A percentile compares a stretch with the other conserved stretches of the same genome.
phyloP scores from a whole-genome alignment of 768 basidiomycete genomes.

The Podaxis sp. region DNA sequence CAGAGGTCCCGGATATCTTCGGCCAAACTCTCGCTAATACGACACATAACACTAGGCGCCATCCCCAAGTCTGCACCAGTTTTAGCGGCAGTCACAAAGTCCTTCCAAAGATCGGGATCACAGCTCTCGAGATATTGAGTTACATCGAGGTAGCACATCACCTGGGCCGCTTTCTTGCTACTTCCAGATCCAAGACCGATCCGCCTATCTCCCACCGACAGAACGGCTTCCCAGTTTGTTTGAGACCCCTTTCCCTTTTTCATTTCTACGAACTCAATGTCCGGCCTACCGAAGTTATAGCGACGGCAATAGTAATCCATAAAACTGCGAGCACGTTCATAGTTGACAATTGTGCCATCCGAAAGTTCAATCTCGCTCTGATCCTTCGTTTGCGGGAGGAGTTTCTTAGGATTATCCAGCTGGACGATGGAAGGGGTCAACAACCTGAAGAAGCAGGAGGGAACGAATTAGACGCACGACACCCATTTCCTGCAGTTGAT shows the following conservation, averaged over 20 bases:
- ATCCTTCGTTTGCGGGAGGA: conserved; percentile 23
- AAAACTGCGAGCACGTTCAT: conserved; percentile 80
- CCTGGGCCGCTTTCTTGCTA: conserved; percentile 71
- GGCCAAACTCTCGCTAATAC: conserved; percentile 61
- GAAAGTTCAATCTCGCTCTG: conserved; percentile 41
- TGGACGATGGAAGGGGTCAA: conserved; percentile 18
- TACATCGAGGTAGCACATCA: conserved; percentile 84
- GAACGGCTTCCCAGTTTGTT: conserved; percentile 66
- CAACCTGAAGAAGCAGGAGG: not conserved
- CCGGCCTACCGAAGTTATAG: conserved; percentile 73
- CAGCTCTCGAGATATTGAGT: conserved; percentile 83
- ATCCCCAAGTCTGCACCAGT: conserved; percentile 69
- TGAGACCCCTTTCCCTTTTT: conserved; percentile 23
- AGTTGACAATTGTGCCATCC: conserved; percentile 62
- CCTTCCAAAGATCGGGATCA: conserved; percentile 78
- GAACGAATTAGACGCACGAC: conserved; percentile 49
- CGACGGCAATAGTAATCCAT: conserved; percentile 94
- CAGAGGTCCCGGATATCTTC: conserved; percentile 73
- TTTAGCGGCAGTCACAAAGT: conserved; percentile 60
- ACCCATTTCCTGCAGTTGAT: conserved; percentile 63
- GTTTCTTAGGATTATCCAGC: conserved; percentile 39
- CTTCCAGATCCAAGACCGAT: conserved; percentile 77
- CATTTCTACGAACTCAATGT: conserved; percentile 52
- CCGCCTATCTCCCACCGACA: conserved; percentile 73
- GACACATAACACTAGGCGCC: conserved; percentile 68